Conservation (phyloP, 257 asterid species). For the Solanum sparsipilum region DNA sequence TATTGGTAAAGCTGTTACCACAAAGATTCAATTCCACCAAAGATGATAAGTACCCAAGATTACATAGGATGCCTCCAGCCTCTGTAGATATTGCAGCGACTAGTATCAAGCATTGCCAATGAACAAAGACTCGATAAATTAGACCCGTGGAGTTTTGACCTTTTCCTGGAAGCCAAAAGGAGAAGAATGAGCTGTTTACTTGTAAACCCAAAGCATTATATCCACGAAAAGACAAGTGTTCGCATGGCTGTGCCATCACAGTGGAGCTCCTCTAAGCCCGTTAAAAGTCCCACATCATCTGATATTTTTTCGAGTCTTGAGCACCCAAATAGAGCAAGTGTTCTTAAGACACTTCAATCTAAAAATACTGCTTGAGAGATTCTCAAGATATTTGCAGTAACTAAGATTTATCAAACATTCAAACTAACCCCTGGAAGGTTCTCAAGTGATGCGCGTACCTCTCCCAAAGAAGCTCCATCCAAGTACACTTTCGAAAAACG, state of each 20-base stretch:
- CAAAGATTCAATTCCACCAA: background rate
- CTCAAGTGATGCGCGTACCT: background rate
- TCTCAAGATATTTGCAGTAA: background rate
- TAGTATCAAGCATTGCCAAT: background rate
- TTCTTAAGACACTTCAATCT: background rate
- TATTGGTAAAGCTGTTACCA: too few relatives aligned
- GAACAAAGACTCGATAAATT: background rate
- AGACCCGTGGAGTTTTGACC: too few relatives aligned
- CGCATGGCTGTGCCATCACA: background rate
- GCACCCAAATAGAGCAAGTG: background rate
- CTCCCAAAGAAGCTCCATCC: background rate
- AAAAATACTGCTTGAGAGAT: background rate
- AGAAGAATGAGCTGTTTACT: too few relatives aligned
- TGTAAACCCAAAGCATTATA: too few relatives aligned
- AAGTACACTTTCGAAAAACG: background rate
- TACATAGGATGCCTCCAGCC: too few relatives aligned
- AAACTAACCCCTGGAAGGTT: too few relatives aligned
- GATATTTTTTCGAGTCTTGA: background rate
- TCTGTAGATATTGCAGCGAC: background rate
- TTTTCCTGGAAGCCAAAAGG: too few relatives aligned
- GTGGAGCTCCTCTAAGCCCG: background rate
- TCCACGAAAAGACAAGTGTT: too few relatives aligned
- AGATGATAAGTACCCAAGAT: too few relatives aligned
- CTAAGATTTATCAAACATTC: too few relatives aligned
- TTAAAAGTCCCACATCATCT: background rate